Evolutionary conservation across 1,284 basidiomycete genomes (phyloP).

Genomic region (Rhodotorula sp.): DNA sequence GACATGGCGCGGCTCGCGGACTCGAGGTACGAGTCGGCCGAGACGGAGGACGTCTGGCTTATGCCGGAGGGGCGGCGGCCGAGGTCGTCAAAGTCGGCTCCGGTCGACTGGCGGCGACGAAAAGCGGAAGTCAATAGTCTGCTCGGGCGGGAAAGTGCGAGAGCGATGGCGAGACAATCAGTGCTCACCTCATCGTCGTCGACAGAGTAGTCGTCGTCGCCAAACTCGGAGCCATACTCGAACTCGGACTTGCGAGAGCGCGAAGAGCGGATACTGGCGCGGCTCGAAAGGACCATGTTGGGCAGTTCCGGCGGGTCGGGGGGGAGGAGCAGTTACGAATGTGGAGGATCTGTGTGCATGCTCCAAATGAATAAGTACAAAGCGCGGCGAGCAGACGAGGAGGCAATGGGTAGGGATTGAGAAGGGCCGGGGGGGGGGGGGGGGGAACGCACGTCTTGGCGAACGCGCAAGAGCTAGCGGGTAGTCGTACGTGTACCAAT

Average conservation of each 20-base stretch:
- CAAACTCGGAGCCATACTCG: constrained; percentile 22
- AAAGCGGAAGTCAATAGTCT: not conserved
- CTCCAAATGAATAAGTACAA: not conserved
- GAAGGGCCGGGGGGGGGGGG: not conserved
- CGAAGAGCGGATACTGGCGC: constrained; percentile 10
- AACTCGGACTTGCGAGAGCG: constrained; percentile 23
- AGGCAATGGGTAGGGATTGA: too few species aligned
- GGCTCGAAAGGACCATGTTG: not conserved
- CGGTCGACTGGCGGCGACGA: constrained; percentile 1
- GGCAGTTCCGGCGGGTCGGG: not conserved
- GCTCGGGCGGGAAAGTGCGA: not conserved
- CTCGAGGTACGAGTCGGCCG: constrained; percentile 19
- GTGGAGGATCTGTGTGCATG: not conserved
- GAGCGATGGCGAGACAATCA: not conserved
- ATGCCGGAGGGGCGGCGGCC: constrained; percentile 9
- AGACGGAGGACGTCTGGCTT: constrained; percentile 21
- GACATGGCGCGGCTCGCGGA: constrained; percentile 24
- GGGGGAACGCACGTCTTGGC: not conserved
- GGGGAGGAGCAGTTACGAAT: too few species aligned
- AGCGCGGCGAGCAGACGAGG: not conserved
- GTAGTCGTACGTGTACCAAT: too few species aligned
- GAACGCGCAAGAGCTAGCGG: not conserved
- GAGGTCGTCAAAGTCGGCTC: constrained; percentile 22
- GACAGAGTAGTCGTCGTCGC: constrained; percentile 13
- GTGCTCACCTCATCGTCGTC: not conserved